Percentiles rank a stretch among this genome's conserved stretches.
These are phyloP conservation scores for Hanseniaspora meyeri DNA, from an alignment of 805 yeast species.

Conservation along the genomic window DNA sequence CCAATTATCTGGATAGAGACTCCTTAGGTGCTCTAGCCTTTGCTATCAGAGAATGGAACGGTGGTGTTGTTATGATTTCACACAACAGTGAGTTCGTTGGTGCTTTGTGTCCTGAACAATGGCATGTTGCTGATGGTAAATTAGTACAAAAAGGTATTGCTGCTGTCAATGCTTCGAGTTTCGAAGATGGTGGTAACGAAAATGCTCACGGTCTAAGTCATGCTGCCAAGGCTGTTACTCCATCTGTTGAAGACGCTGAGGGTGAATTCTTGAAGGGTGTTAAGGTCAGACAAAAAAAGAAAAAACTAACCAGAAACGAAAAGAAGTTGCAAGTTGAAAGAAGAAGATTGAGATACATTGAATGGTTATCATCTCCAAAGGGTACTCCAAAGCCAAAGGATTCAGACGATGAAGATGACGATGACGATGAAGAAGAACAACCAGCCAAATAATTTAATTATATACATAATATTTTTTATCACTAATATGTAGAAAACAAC, in stretches of 20 bases:
- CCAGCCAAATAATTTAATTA: not conserved
- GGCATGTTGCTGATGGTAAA: constrained; percentile 90
- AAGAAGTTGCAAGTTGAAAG: constrained; percentile 83
- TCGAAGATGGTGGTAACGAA: constrained; percentile 62
- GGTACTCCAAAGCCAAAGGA: constrained; percentile 94
- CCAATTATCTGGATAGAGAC: constrained; percentile 95
- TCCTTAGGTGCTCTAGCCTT: constrained; percentile 94
- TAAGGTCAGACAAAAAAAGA: constrained; percentile 84
- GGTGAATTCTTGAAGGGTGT: constrained; percentile 93
- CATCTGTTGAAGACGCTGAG: constrained; percentile 34
- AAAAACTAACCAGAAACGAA: constrained; percentile 95
- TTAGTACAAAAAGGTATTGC: constrained; percentile 74
- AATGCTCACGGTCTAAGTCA: constrained; percentile 38
- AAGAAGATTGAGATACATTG: constrained; percentile 85
- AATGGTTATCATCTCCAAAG: constrained; percentile 92
- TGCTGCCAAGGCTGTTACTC: constrained; percentile 34
- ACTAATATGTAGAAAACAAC: too few relatives aligned
- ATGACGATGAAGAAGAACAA: constrained; percentile 15
- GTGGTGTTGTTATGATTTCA: constrained; percentile 97
- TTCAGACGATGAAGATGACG: constrained; percentile 70
- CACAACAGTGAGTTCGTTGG: constrained; percentile 96
- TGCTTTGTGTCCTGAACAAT: constrained; percentile 95
- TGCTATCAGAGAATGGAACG: constrained; percentile 95
- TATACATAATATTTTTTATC: too few relatives aligned
- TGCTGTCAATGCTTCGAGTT: constrained; percentile 62